Base-by-base conservation (phyloP, 2,329 filamentous ascomycete species). In the Colletotrichum melonis region DNA sequence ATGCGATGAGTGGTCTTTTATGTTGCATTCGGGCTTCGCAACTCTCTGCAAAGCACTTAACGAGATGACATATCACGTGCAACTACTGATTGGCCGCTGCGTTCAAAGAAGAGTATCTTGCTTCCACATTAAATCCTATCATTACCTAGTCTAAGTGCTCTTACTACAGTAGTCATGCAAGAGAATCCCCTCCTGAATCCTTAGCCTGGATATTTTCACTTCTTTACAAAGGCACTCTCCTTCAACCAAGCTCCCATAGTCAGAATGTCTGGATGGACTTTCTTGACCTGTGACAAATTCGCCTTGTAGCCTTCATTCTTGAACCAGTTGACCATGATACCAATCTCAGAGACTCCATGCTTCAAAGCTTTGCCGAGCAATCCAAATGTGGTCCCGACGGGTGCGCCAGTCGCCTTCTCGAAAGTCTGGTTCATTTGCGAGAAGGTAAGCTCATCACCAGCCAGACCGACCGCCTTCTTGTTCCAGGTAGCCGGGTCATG, bases 401-500 rank as follows among this genome's bases (percentile, higher is more conserved):
- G 63, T 12, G 28, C 42, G 16, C 32, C 56, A 9, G 62, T 60
- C 65, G 24, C 38, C n/a, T n/a, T 64, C 38, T 64, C 38, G 28
- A 57, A 59, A 3, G 28, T 49, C 32, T 63, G 63, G 4, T 52
- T 72, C 32, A 64, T 8, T 28, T 64, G 58, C 2, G 70, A 38
- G 22, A 81, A 80, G 4, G 81, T 84, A 68, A 88, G 76, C 73
- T 87, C 83, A 66, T 88, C 85, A 0, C 86, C 85, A 0, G 85
- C 86, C 4, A 88, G 76, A 12, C 81, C 82, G 9, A 88, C 19
- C 77, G 76, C 77, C 69, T 76, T 75, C 6, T 76, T 75, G 7
- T 69, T 76, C 73, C 78, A 84, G 8, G 74, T 69, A 14, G 81
- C 78, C 0, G 83, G 82, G 2, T 83, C 72, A 5, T 78, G 60